These are phyloP conservation scores for Candida ovalis DNA, from an alignment of 805 yeast species.

Conservation along the genomic window DNA sequence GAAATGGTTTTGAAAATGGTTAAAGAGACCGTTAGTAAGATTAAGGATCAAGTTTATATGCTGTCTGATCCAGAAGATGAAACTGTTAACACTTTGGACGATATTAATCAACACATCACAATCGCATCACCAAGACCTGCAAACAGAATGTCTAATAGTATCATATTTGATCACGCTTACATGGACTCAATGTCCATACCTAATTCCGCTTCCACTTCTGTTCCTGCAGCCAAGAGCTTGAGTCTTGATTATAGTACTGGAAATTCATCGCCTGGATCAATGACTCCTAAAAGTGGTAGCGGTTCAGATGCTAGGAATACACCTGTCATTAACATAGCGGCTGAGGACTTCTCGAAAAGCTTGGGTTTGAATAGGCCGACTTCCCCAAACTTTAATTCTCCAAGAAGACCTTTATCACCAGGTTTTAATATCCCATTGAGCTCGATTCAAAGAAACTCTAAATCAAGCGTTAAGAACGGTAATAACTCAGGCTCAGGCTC, in stretches of 20 bases:
- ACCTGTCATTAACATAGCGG: conserved; percentile 24
- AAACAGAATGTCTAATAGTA: conserved; percentile 6
- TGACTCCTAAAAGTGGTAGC: conserved; percentile 19
- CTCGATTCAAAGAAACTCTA: conserved; percentile 53
- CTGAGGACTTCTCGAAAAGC: conserved; percentile 13
- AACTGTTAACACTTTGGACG: not conserved
- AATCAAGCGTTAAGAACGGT: conserved; percentile 13
- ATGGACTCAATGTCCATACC: conserved; percentile 12
- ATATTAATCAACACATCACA: conserved; percentile 7
- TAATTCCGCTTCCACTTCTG: not conserved
- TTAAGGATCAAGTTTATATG: conserved; percentile 33
- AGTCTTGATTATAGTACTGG: conserved; percentile 7
- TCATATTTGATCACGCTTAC: conserved; percentile 23
- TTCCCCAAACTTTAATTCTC: conserved; percentile 37
- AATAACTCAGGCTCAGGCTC: conserved; percentile 20
- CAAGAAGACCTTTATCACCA: conserved; percentile 57
- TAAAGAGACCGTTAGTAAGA: conserved; percentile 55
- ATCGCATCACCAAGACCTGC: conserved; percentile 21
- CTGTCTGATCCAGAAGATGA: conserved; percentile 22
- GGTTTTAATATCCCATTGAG: conserved; percentile 53
- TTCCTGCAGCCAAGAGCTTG: conserved; percentile 3
- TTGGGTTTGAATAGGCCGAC: conserved; percentile 8
- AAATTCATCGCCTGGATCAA: conserved; percentile 19
- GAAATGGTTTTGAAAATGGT: conserved; percentile 60
- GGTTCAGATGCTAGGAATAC: conserved; percentile 22